Percentiles rank a stretch among this genome's conserved stretches.
phyloP scores from a whole-genome alignment of 345 rosid species.

The Garcia nutans region DNA sequence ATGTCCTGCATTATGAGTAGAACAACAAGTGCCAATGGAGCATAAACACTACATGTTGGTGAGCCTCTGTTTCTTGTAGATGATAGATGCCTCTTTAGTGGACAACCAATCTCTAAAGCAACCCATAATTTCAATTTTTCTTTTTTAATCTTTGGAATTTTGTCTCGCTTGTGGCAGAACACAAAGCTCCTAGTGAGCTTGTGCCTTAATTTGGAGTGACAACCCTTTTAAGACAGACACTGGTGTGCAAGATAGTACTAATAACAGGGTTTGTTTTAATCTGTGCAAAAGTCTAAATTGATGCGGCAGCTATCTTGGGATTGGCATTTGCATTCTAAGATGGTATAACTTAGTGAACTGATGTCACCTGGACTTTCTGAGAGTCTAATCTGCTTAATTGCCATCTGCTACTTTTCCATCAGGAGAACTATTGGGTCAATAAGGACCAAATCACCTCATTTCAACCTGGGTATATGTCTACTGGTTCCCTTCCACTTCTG shows the following conservation, averaged over 20 bases:
- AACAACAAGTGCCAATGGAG: not conserved
- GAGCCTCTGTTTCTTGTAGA: not conserved
- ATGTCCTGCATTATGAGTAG: not conserved
- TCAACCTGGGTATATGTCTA: not conserved
- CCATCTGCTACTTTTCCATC: not conserved
- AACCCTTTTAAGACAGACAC: not conserved
- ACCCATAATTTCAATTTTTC: not conserved
- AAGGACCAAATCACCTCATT: not conserved
- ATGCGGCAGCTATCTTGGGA: not conserved
- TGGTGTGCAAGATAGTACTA: not conserved
- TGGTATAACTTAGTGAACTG: not conserved
- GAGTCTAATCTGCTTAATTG: not conserved
- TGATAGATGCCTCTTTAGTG: not conserved
- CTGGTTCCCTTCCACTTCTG: not conserved
- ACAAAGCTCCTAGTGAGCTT: not conserved
- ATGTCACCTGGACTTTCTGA: not conserved
- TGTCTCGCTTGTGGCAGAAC: not conserved
- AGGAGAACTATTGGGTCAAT: not conserved
- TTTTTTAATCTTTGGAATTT: not conserved
- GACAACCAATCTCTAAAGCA: not conserved
- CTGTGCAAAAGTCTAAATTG: not conserved
- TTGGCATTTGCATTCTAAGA: not conserved
- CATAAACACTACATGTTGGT: not conserved
- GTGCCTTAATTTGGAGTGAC: not conserved
- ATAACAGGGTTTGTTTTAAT: not conserved